These are phyloP conservation scores for Aspergillus diversus DNA, from an alignment of 495 filamentous ascomycete species.

Conservation along the genomic window DNA sequence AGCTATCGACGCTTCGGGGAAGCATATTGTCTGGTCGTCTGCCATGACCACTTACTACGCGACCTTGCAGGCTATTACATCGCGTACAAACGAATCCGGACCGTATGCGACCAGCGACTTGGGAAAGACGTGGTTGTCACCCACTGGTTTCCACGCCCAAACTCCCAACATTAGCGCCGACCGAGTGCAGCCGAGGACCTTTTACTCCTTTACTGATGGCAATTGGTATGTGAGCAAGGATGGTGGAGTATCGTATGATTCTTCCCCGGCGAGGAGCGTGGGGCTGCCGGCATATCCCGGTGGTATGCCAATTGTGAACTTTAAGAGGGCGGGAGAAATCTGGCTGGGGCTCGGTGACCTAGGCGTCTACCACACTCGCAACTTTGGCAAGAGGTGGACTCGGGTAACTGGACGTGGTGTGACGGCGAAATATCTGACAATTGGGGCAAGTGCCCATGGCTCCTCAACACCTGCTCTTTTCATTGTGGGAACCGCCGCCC, in stretches of 20 bases:
- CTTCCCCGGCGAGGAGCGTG: conserved; percentile 16
- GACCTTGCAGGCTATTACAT: conserved; percentile 24
- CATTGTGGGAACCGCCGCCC: conserved; percentile 13
- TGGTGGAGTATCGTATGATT: conserved; percentile 19
- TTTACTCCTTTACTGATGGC: conserved; percentile 22
- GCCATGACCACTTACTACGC: conserved; percentile 57
- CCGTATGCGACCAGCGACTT: conserved; percentile 22
- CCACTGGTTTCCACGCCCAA: conserved; percentile 19
- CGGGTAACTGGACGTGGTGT: conserved; percentile 13
- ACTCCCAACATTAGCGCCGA: conserved; percentile 23
- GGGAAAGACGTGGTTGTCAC: conserved; percentile 23
- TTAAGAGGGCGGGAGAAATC: conserved; percentile 21
- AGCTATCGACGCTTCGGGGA: conserved; percentile 24
- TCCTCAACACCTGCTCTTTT: conserved; percentile 12
- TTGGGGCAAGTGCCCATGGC: conserved; percentile 15
- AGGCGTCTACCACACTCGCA: conserved; percentile 22
- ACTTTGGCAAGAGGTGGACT: conserved; percentile 19
- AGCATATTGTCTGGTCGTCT: conserved; percentile 24
- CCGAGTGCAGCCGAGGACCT: conserved; percentile 21
- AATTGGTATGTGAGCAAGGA: conserved; percentile 22
- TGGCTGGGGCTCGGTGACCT: conserved; percentile 22
- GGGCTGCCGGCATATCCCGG: conserved; percentile 20
- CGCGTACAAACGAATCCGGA: conserved; percentile 26
- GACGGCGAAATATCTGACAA: conserved; percentile 9
- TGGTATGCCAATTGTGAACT: conserved; percentile 21